A percentile compares a stretch with the other conserved stretches of the same genome.
phyloP scores from a whole-genome alignment of 1,284 basidiomycete genomes.

The Entoloma clypeatum region DNA sequence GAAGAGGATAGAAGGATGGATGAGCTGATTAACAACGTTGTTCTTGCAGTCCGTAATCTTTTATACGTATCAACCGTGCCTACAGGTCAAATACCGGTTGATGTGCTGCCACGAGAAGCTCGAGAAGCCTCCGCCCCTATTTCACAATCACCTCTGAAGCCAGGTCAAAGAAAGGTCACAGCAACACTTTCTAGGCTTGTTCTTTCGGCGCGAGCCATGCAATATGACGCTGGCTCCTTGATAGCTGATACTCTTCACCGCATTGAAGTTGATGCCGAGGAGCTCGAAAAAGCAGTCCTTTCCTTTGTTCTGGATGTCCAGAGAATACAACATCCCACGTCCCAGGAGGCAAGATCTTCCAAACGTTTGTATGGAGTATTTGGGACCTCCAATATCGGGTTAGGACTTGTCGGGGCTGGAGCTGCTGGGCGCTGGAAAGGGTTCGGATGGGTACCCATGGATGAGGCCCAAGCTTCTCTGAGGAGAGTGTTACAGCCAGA shows the following conservation, averaged over 20 bases:
- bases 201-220: slow-evolving; percentile 71
- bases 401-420: slow-evolving; percentile 72
- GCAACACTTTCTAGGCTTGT: slow-evolving; percentile 75
- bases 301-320: slow-evolving; percentile 73
- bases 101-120: slow-evolving; percentile 49
- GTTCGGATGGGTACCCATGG: slow-evolving; percentile 67
- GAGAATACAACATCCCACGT: slow-evolving; percentile 43
- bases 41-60: slow-evolving; percentile 67
- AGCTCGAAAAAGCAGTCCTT: slow-evolving; percentile 70
- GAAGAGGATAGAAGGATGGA: slow-evolving; percentile 61
- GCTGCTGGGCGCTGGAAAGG: slow-evolving; percentile 70
- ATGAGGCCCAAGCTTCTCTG: slow-evolving; percentile 46
- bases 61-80: slow-evolving; percentile 68
- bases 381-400: slow-evolving; percentile 59
- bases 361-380: slow-evolving; percentile 67
- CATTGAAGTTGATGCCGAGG: slow-evolving; percentile 73
- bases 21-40: slow-evolving; percentile 59
- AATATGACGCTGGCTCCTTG: slow-evolving; percentile 66
- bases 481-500: slow-evolving; percentile 47
- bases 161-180: slow-evolving; percentile 72
- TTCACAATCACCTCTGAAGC: slow-evolving; percentile 61
- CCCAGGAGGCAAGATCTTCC: slow-evolving; percentile 27
- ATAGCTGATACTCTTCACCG: slow-evolving; percentile 63
- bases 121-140: slow-evolving; percentile 41
- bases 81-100: slow-evolving; percentile 56